phyloP scores from a whole-genome alignment of 2,329 filamentous ascomycete species.

The Exophiala aquamarina region DNA sequence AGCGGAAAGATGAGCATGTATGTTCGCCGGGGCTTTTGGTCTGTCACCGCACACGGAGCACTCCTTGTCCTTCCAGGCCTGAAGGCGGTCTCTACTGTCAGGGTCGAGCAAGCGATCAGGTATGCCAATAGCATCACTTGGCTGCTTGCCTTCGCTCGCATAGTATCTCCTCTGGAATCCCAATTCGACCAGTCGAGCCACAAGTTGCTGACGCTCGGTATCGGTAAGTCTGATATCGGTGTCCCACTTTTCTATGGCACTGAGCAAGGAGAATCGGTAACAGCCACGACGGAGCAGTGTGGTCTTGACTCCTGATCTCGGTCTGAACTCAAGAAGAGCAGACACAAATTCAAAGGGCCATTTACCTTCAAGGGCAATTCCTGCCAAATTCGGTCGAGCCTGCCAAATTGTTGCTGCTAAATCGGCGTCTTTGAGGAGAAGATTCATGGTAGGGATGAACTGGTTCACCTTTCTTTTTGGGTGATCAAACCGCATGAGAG shows the following conservation, averaged over 20 bases:
- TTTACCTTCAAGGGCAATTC: slow-evolving; percentile 3
- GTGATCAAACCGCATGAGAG: slow-evolving; percentile 5
- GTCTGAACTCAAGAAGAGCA: not conserved
- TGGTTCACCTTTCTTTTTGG: not conserved
- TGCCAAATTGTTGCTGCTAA: slow-evolving; percentile 2
- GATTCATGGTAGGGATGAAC: slow-evolving; percentile 4
- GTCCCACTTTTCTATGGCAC: slow-evolving; percentile 4
- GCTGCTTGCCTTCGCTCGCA: slow-evolving; percentile 7
- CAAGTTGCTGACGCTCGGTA: slow-evolving; percentile 1
- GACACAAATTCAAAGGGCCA: slow-evolving; percentile 6
- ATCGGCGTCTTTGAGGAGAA: slow-evolving; percentile 6
- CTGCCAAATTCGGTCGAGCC: not conserved
- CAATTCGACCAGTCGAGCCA: slow-evolving; percentile 1
- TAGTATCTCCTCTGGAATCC: slow-evolving; percentile 7
- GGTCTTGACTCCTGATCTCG: not conserved
- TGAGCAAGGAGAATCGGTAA: slow-evolving; percentile 6
- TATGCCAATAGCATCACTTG: slow-evolving; percentile 7
- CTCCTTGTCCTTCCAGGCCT: slow-evolving; percentile 10
- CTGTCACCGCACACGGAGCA: slow-evolving; percentile 10
- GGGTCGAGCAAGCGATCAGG: slow-evolving; percentile 8
- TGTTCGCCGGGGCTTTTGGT: not conserved
- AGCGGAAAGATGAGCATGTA: slow-evolving; percentile 2
- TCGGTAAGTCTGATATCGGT: not conserved
- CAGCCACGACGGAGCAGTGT: slow-evolving; percentile 5
- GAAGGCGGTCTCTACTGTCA: slow-evolving; percentile 6